A percentile compares a stretch with the other conserved stretches of the same genome.
Conservation (phyloP, 805 yeast species). For the Helenozyma baotianmanensis region DNA sequence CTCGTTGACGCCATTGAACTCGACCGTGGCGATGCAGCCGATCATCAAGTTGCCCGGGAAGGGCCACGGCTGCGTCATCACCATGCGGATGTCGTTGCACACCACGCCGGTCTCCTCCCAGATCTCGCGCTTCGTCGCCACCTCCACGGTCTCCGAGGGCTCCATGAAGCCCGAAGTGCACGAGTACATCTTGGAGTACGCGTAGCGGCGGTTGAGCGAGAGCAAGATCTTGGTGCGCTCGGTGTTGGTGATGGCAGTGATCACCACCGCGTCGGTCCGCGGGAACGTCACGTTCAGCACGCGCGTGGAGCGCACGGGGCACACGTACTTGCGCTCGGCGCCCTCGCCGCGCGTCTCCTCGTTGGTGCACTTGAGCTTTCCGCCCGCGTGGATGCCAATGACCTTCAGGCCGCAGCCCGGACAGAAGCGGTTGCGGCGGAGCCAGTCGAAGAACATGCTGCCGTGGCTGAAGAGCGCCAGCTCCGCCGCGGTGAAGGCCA, state of each 20-base stretch:
- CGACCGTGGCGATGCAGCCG: constrained; percentile 83
- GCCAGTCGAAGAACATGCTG: constrained; percentile 83
- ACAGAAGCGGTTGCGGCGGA: constrained; percentile 66
- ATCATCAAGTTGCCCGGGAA: constrained; percentile 91
- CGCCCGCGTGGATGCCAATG: constrained; percentile 64
- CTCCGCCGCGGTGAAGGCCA: constrained; percentile 37
- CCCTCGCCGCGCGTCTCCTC: constrained; percentile 3
- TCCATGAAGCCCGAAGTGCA: constrained; percentile 96
- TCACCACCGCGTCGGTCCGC: constrained; percentile 84
- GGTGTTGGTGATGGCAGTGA: constrained; percentile 68
- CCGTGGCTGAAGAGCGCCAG: constrained; percentile 77
- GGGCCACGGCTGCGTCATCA: constrained; percentile 95
- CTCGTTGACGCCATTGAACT: constrained; percentile 62
- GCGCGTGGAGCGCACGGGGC: constrained; percentile 33
- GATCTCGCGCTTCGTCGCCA: constrained; percentile 80
- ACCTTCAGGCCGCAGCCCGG: constrained; percentile 78
- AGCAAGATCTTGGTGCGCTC: constrained; percentile 60
- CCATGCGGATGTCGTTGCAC: constrained; percentile 51
- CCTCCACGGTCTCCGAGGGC: constrained; percentile 89
- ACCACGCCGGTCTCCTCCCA: constrained; percentile 94
- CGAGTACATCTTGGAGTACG: constrained; percentile 56
- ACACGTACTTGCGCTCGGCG: constrained; percentile 17
- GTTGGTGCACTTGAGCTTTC: constrained; percentile 24
- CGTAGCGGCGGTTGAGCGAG: constrained; percentile 65
- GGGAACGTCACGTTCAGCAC: constrained; percentile 86